These are phyloP conservation scores for Cercospora berteroae DNA, from an alignment of 2,329 filamentous ascomycete species.

Conservation along the genomic window DNA sequence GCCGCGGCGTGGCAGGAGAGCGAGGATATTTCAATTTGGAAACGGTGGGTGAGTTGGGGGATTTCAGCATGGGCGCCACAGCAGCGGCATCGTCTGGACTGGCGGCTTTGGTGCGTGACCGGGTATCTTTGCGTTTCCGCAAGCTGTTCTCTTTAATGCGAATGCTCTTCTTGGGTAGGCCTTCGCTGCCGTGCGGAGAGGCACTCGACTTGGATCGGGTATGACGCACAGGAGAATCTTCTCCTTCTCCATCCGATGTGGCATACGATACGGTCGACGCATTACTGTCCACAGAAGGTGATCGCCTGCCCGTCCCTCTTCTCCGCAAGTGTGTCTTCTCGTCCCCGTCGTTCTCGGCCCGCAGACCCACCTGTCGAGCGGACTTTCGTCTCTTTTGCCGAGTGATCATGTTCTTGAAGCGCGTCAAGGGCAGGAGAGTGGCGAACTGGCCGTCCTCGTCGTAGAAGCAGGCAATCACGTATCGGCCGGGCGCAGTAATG, in stretches of 20 bases:
- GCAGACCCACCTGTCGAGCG: conserved; percentile 34
- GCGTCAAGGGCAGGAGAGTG: conserved; percentile 69
- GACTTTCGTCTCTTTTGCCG: conserved; percentile 37
- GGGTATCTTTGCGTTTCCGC: conserved; percentile 69
- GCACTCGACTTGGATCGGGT: conserved; percentile 60
- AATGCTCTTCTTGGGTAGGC: conserved; percentile 62
- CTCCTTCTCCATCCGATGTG: conserved; percentile 62
- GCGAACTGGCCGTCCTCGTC: conserved; percentile 77
- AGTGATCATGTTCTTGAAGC: conserved; percentile 53
- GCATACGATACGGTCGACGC: conserved; percentile 58
- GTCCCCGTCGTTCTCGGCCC: conserved; percentile 35
- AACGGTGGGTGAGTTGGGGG: conserved; percentile 74
- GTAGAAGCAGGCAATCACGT: conserved; percentile 78
- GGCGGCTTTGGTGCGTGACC: conserved; percentile 42
- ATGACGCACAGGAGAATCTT: conserved; percentile 52
- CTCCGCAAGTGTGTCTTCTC: conserved; percentile 33
- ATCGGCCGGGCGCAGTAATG: conserved; percentile 75
- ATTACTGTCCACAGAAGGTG: conserved; percentile 41
- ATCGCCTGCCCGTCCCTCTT: conserved; percentile 39
- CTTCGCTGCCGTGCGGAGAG: conserved; percentile 16
- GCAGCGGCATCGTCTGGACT: conserved; percentile 42
- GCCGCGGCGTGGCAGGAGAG: conserved; percentile 82
- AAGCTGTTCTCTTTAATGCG: conserved; percentile 83
- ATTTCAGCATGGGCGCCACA: conserved; percentile 78
- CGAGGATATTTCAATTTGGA: conserved; percentile 76